Conservation (phyloP, 352 stramenopile species). For the Thalassiosira hispida region DNA sequence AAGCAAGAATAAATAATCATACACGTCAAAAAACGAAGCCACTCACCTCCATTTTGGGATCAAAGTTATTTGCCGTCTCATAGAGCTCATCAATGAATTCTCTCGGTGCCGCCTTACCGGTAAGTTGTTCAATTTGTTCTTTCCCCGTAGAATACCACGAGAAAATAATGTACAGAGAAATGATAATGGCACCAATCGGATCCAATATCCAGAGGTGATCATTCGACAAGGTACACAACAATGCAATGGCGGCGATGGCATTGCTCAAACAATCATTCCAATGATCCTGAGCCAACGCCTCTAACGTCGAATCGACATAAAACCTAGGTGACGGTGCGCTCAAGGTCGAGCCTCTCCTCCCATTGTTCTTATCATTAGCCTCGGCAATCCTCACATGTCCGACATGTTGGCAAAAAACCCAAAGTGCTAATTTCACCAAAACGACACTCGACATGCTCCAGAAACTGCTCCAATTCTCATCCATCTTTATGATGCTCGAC, state of each 20-base stretch:
- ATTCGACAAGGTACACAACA: constrained; percentile 75
- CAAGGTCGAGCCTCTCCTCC: background rate
- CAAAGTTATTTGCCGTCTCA: constrained; percentile 87
- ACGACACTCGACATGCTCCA: constrained; percentile 72
- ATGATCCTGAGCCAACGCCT: constrained; percentile 91
- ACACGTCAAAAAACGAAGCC: background rate
- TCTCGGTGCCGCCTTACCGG: constrained; percentile 86
- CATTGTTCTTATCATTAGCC: background rate
- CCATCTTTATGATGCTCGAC: constrained; percentile 9
- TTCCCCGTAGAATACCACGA: constrained; percentile 94
- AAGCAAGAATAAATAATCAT: constrained; percentile 78
- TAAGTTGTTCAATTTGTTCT: constrained; percentile 91
- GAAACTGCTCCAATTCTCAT: constrained; percentile 61
- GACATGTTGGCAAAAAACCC: constrained; percentile 63
- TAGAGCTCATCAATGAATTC: constrained; percentile 94
- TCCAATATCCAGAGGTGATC: constrained; percentile 90
- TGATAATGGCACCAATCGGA: constrained; percentile 92
- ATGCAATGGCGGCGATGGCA: constrained; percentile 88
- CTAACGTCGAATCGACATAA: constrained; percentile 74
- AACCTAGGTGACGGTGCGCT: constrained; percentile 1
- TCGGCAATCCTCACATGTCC: constrained; percentile 25
- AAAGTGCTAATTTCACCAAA: constrained; percentile 71
- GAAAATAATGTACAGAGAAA: constrained; percentile 95
- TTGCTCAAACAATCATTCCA: constrained; percentile 97
- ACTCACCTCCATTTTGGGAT: constrained; percentile 81